Evolutionary conservation across 768 basidiomycete genomes (phyloP), one percentile per base, ranked within the genome.

Genomic region (Russula vinacea): DNA sequence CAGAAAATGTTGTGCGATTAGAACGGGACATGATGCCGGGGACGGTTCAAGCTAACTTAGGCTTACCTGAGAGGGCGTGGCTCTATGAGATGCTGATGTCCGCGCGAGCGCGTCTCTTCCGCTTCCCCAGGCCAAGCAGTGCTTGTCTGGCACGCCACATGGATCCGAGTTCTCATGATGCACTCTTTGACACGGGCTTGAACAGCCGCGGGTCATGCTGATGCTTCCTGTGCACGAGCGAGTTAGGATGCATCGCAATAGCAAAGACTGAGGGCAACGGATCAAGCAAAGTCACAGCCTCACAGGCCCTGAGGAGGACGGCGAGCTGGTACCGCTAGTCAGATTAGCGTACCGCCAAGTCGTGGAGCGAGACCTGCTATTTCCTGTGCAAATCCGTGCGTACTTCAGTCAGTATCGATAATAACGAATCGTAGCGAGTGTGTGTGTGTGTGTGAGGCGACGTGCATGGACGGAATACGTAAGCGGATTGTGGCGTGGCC

Each of bases 1-100:
- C 37, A 33, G 8, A 35, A 35, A 7, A 22, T 1, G 2, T 29
- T 8, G 8, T 33, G n/a, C 16, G 37, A 24, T 39, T 29, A 3
- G 37, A 22, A 29, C 9, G 17, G 10, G 2, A n/a, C 19, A 22
- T 35, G 33, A 11, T 11, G 0, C 9, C 62, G 10, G 35, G 35
- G 53, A 75, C 70, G 24, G 82, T 78, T 75, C 71, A 29, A 10
- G 35, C 29, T 29, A 10, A 35, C 8, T 35, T 10, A 7, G 8
- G 8, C 6, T 44, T 35, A 52, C 62, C 52, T 64, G 45, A 0
- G 52, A 47, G 10, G 8, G 19, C 19, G 24, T 0, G 26, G 52
- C 10, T 53, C 44, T 2, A 50, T 16, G n/a, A n/a, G n/a, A 56
- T 19, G 17, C 40, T 35, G 5, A 49, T 39, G 33, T 65, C 55